Evolutionary conservation across 2,329 filamentous ascomycete species (phyloP).

Genomic region (Tolypocladium sp.): DNA sequence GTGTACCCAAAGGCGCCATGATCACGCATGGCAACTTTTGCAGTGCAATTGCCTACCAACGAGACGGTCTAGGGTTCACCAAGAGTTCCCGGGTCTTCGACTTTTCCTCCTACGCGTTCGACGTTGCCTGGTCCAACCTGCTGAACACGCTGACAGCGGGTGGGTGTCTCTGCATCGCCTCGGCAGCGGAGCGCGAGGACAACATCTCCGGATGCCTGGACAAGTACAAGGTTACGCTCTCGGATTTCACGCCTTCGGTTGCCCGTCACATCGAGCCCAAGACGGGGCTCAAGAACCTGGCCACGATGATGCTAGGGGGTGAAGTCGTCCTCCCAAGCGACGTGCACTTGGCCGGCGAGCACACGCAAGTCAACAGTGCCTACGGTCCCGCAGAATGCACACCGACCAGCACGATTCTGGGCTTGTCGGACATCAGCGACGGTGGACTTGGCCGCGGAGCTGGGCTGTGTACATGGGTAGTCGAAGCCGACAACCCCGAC

Average conservation of each 20-base stretch:
- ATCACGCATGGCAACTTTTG: conserved; percentile 10
- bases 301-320: conserved; percentile 8
- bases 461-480: conserved; percentile 11
- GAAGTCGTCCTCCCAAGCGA: conserved; percentile 6
- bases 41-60: conserved; percentile 3
- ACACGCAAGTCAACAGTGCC: conserved; percentile 6
- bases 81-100: conserved; percentile 3
- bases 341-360: conserved; percentile 4
- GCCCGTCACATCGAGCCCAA: conserved; percentile 5
- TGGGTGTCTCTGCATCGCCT: conserved; percentile 7
- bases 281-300: conserved; percentile 3
- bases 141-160: conserved; percentile 1
- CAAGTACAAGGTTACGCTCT: conserved; percentile 3
- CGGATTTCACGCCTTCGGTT: conserved; percentile 10
- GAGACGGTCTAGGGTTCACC: conserved; percentile 3
- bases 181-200: conserved; percentile 4
- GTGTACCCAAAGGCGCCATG: conserved; percentile 13
- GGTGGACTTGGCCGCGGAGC: conserved; percentile 3
- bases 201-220: conserved; percentile 5
- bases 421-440: background rate
- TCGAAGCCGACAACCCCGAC: conserved; percentile 7
- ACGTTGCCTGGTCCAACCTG: conserved; percentile 1
- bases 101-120: conserved; percentile 9
- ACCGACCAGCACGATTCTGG: background rate
- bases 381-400: conserved; percentile 15